These are phyloP conservation scores for Chaetomium tenue DNA, from an alignment of 495 filamentous ascomycete species.

Conservation along the genomic window DNA sequence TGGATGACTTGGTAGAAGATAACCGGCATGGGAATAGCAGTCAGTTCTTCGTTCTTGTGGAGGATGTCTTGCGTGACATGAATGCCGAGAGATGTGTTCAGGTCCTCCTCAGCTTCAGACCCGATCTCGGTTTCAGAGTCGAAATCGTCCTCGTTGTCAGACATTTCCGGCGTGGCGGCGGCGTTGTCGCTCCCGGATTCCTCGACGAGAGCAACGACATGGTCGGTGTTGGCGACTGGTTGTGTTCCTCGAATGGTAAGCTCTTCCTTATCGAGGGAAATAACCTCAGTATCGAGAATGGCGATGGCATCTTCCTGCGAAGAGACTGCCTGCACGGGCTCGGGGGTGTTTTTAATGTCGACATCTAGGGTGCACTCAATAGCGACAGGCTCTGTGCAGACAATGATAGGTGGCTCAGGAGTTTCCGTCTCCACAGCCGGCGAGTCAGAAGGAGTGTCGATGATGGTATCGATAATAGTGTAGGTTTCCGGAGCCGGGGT, in stretches of 20 bases:
- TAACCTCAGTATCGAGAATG: not conserved
- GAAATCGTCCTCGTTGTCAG: not conserved
- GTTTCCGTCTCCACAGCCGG: not conserved
- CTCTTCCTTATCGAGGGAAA: not conserved
- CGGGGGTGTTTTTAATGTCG: not conserved
- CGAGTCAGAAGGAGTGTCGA: not conserved
- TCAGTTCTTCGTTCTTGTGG: not conserved
- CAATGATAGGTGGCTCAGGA: not conserved
- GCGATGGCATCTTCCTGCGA: not conserved
- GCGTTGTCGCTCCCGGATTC: not conserved
- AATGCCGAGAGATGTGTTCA: not conserved
- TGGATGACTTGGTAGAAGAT: slow-evolving; percentile 1
- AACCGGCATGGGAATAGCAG: not conserved
- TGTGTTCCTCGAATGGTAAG: not conserved
- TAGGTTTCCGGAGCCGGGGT: not conserved
- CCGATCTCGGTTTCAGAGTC: not conserved
- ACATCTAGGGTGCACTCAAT: not conserved
- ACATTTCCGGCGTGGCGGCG: not conserved
- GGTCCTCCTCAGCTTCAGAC: not conserved
- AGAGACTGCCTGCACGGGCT: not conserved
- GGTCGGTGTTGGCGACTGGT: not conserved
- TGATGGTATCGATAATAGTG: not conserved
- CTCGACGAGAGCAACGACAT: not conserved
- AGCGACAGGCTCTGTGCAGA: not conserved
- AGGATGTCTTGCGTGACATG: not conserved